Evolutionary conservation across 2,329 filamentous ascomycete genomes (phyloP).

Genomic region (Aspergillus puulaauensis): DNA sequence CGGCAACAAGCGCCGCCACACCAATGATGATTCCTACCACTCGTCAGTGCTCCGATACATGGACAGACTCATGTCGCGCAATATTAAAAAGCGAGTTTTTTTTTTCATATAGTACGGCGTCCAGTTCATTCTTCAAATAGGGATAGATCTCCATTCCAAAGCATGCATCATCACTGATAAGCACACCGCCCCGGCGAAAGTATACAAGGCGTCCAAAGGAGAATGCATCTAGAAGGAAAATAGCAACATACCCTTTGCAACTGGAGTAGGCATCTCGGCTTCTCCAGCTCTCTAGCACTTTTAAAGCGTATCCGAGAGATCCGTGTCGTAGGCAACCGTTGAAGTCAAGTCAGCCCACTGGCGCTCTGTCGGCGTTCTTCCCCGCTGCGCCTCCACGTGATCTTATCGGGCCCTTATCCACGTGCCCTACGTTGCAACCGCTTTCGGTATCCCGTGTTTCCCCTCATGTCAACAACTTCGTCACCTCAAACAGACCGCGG

Average conservation of each 20-base stretch:
- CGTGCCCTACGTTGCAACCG: slow-evolving; percentile 32
- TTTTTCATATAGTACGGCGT: not conserved
- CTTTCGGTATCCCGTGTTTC: slow-evolving; percentile 29
- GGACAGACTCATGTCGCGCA: not conserved
- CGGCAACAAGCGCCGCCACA: slow-evolving; percentile 60
- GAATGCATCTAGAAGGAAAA: not conserved
- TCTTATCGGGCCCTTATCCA: slow-evolving; percentile 30
- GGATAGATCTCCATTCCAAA: not conserved
- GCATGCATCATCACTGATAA: slow-evolving; percentile 26
- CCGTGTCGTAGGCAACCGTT: slow-evolving; percentile 2
- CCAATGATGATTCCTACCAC: slow-evolving; percentile 60
- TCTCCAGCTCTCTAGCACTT: not conserved
- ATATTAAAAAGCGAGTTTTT: not conserved
- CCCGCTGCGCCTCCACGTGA: slow-evolving; percentile 32
- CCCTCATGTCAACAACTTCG: slow-evolving; percentile 24
- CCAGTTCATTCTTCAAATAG: slow-evolving; percentile 4
- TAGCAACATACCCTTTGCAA: slow-evolving; percentile 46
- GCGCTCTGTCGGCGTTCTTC: not conserved
- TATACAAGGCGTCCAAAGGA: not conserved
- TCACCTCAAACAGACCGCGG: not conserved
- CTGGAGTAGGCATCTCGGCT: slow-evolving; percentile 45
- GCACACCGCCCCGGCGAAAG: slow-evolving; percentile 26
- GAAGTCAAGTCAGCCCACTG: not conserved
- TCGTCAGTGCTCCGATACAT: slow-evolving; percentile 15
- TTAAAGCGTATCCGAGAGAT: slow-evolving; percentile 1